A percentile compares a stretch with the other conserved stretches of the same genome.
These are phyloP conservation scores for Lignosus rhinocerotis DNA, from an alignment of 1,284 basidiomycete species.

Conservation along the genomic window DNA sequence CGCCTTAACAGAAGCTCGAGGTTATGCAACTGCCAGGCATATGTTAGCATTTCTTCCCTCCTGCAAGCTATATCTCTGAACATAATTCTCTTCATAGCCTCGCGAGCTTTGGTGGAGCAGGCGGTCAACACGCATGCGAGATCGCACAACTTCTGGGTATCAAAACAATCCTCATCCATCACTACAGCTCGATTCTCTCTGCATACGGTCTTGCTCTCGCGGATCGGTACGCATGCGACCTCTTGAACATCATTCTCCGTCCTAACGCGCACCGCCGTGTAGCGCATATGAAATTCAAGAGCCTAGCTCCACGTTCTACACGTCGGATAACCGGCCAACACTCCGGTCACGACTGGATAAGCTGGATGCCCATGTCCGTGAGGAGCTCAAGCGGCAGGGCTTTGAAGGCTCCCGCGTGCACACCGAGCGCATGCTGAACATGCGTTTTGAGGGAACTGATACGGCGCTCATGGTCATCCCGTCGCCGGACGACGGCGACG, in stretches of 20 bases:
- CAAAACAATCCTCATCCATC: constrained; percentile 82
- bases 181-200: constrained; percentile 84
- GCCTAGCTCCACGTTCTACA: constrained; percentile 79
- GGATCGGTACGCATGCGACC: constrained; percentile 57
- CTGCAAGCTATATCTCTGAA: background rate
- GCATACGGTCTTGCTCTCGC: constrained; percentile 90
- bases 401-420: constrained; percentile 72
- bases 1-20: constrained; percentile 87
- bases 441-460: constrained; percentile 92
- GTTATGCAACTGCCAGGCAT: constrained; percentile 83
- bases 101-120: constrained; percentile 89
- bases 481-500: constrained; percentile 49
- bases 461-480: constrained; percentile 88
- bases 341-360: constrained; percentile 69
- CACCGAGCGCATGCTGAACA: constrained; percentile 85
- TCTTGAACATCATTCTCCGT: constrained; percentile 15
- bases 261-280: background rate
- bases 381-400: constrained; percentile 76
- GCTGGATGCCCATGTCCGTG: constrained; percentile 61
- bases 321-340: constrained; percentile 48
- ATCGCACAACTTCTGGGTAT: constrained; percentile 83
- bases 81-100: constrained; percentile 44
- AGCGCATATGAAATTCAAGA: constrained; percentile 87
- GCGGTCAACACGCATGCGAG: constrained; percentile 91
- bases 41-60: constrained; percentile 47